Conservation (phyloP, 306 rosid species). For the Boehmeria nivea region DNA sequence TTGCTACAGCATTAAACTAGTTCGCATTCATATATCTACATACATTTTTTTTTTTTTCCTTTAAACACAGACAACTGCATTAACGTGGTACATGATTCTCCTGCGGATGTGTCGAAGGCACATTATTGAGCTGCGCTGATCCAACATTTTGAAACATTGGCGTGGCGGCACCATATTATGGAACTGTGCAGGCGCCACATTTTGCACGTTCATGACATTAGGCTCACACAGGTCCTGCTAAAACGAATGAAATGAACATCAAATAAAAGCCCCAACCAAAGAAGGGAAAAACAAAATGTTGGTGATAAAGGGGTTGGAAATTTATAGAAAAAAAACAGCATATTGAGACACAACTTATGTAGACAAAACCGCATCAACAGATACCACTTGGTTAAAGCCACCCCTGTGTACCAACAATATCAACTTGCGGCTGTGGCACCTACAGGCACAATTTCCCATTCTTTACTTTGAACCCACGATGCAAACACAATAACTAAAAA, state of each 20-base stretch:
- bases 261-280: no score
- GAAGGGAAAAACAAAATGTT: no score
- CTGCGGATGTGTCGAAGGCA: conserved; percentile 4
- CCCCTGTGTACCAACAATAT: conserved; percentile 5
- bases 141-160: conserved; percentile 22
- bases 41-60: no score
- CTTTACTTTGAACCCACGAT: not conserved
- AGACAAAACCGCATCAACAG: not conserved
- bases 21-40: no score
- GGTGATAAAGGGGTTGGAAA: not conserved
- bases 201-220: conserved; percentile 1
- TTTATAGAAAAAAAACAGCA: not conserved
- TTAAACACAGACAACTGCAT: no score
- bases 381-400: conserved; percentile 11
- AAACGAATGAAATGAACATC: not conserved
- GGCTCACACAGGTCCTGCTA: not conserved
- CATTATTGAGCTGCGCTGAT: conserved; percentile 14
- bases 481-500: not conserved
- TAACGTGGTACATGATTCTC: conserved; percentile 17
- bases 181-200: conserved; percentile 15
- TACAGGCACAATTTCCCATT: conserved; percentile 1
- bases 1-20: no score
- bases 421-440: conserved; percentile 14
- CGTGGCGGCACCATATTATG: conserved; percentile 13
- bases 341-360: no score